Base-by-base conservation (phyloP, 768 basidiomycete species). In the Kondoa malvinella region DNA sequence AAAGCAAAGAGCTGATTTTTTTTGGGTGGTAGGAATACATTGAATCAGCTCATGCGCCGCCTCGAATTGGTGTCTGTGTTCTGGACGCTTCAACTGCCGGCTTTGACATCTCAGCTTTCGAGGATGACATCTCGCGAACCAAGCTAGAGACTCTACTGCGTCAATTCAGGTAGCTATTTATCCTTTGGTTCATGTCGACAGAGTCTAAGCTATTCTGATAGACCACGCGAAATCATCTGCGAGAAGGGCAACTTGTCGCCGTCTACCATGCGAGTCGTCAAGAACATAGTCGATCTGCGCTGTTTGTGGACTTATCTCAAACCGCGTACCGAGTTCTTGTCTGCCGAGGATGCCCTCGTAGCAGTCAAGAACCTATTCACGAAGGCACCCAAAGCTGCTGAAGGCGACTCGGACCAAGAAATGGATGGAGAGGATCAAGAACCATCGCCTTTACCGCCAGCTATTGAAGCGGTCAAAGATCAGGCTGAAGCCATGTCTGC, bases 41-140 rank as follows among this genome's bases (percentile, higher is more conserved):
- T 14, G 65, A 67, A 21, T 65, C 70, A 32, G 67, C 69, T 0
- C 58, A 68, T 21, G 57, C 60, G 0, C 68, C 65, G 16, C 75
- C 74, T 1, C 31, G 80, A 27, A 97, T 95, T 73, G 95, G 95
- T 0, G 78, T 96, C 56, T 94, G 89, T 74, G 85, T 92, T 4
- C 77, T 97, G 73, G 95, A 99, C 76, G 92, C 91, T 68, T 83
- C 95, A 1, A 99, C 95, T 0, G 92, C 90, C 58, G 88, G 94
- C 76, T 97, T 99, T 80, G 86, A 90, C 74, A 75, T 99, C 74
- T 87, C 88, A 66, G 81, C 82, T 0, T 95, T 97, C 76, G 84
- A 87, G 56, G 95, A 99, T 72, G 95, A 99, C 75, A 81, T 89
- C 15, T 92, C 88, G 74, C 83, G 90, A 34, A 97, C 95, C 2